Evolutionary conservation across 2,329 filamentous ascomycete genomes (phyloP), one percentile per base, ranked within the genome.

Genomic region (Penicillium sclerotigenum): DNA sequence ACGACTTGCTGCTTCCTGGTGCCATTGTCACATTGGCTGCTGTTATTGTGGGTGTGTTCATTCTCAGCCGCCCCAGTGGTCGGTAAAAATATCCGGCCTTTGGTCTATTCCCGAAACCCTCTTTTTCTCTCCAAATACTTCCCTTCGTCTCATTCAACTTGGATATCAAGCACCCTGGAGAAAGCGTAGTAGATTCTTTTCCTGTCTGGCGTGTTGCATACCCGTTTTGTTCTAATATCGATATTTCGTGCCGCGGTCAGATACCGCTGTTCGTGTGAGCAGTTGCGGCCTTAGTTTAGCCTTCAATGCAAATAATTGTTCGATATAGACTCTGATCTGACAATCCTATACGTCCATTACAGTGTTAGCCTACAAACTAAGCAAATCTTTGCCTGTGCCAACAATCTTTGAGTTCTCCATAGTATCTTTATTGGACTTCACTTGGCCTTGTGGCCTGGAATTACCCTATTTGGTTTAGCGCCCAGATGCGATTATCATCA

Each of bases 21-120:
- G 94, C 94, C 20, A 93, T 99, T 71, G 91, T 94, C 55, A 92
- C 92, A n/a, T 77, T 99, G 69, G 94, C 93, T 10, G 90, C 95
- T 41, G 92, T 96, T 36, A 96, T 99, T 74, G 82, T 95, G 38
- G 90, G 90, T 62, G 93, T 97, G 11, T 99, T 99, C 77, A 87
- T 91, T 40, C 85, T 99, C 67, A 87, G 90, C 58, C 86, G 91
- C 62, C 78, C 87, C 40, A 81, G 77, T 16, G 80, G 75, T 59
- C 77, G 80, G 67, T 76, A 62, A 70, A 60, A 40, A 41, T 13
- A 33, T 20, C 41, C 53, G 20, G 14, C 40, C 45, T 43, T 33
- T 56, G 47, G 22, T 56, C 47, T 57, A 40, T 56, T 50, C 47
- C 47, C 38, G 11, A 51, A 47, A 40, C 47, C 41, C 42, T 57